These are phyloP conservation scores for Ambrosiella cleistominuta DNA, from an alignment of 2,329 filamentous ascomycete genomes.

Conservation along the genomic window DNA sequence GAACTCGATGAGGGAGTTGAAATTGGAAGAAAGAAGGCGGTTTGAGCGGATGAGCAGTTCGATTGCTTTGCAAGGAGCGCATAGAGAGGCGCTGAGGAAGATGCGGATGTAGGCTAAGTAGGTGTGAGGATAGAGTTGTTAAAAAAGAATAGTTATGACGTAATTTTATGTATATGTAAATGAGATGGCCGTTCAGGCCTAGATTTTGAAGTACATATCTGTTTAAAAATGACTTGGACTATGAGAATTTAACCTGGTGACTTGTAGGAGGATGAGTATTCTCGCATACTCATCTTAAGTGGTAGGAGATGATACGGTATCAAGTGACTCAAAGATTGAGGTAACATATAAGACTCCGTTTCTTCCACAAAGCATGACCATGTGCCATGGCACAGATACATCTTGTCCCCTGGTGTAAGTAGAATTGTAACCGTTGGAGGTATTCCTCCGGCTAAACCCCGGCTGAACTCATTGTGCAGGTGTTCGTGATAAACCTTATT, in stretches of 20 bases:
- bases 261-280: too few relatives aligned
- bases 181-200: too few relatives aligned
- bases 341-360: too few relatives aligned
- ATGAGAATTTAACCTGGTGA: too few relatives aligned
- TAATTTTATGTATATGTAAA: background rate
- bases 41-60: conserved; percentile 63
- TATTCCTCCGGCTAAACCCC: background rate
- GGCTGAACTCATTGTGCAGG: background rate
- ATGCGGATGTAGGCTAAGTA: conserved; percentile 39
- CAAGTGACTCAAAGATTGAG: too few relatives aligned
- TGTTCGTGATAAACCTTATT: background rate
- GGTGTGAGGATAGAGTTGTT: background rate
- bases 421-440: background rate
- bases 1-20: conserved; percentile 37
- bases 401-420: background rate
- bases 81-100: conserved; percentile 60
- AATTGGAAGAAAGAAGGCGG: conserved; percentile 39
- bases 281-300: too few relatives aligned
- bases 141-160: background rate
- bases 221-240: too few relatives aligned
- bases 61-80: conserved; percentile 55
- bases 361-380: too few relatives aligned
- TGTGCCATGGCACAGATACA: background rate
- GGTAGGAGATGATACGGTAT: too few relatives aligned
- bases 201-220: too few relatives aligned